Conservation (phyloP, 2,329 filamentous ascomycete genomes). For the Mariannaea sp. region DNA sequence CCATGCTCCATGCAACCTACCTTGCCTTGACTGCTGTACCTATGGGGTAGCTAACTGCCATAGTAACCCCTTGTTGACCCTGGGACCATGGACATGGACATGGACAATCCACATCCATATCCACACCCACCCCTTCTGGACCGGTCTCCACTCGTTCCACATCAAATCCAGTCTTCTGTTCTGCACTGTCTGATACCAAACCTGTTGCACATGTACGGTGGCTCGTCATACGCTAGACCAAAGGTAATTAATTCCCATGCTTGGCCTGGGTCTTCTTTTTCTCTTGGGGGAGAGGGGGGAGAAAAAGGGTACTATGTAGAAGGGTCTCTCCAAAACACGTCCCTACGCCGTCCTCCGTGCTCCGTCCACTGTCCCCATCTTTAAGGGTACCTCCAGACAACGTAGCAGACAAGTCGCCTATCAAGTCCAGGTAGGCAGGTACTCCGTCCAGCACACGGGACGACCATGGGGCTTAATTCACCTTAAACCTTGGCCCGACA, state of each 20-base stretch:
- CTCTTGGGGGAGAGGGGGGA: too few relatives aligned
- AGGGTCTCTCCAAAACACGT: constrained; percentile 21
- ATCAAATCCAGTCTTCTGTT: constrained; percentile 30
- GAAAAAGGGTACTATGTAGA: not conserved
- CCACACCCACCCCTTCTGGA: constrained; percentile 10
- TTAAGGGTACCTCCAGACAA: constrained; percentile 14
- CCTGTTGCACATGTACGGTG: too few relatives aligned
- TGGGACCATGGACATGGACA: not conserved
- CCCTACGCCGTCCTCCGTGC: not conserved
- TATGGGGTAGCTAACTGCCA: too few relatives aligned
- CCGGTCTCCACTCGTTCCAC: constrained; percentile 31
- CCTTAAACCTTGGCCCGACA: constrained; percentile 21
- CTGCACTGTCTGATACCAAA: constrained; percentile 24
- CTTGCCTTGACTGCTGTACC: too few relatives aligned
- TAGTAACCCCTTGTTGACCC: not conserved
- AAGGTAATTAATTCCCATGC: constrained; percentile 34
- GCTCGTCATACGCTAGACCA: constrained; percentile 10
- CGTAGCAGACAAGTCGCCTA: too few relatives aligned
- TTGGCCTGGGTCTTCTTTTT: constrained; percentile 22
- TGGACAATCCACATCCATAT: too few relatives aligned
- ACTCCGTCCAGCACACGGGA: not conserved
- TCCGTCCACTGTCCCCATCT: constrained; percentile 4
- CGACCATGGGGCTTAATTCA: constrained; percentile 1
- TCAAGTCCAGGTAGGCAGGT: constrained; percentile 1
- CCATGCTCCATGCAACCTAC: too few relatives aligned